These are phyloP conservation scores for Yarrowia sp. DNA, from an alignment of 805 yeast species.

Conservation along the genomic window DNA sequence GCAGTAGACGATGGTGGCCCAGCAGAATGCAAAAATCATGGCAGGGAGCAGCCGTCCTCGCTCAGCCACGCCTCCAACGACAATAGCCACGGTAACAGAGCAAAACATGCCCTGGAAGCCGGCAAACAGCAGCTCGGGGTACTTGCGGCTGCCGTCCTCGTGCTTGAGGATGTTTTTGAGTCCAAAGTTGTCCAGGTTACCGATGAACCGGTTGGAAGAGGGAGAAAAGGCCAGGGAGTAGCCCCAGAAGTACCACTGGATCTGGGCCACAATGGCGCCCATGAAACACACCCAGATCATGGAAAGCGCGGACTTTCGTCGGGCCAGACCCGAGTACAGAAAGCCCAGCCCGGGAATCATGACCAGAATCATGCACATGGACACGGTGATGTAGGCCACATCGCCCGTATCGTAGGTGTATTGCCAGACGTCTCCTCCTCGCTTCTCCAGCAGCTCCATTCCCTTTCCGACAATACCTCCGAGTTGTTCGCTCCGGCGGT, in stretches of 20 bases:
- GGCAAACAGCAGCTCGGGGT: constrained; percentile 87
- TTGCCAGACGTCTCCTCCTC: constrained; percentile 33
- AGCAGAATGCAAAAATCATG: constrained; percentile 78
- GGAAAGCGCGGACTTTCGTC: constrained; percentile 88
- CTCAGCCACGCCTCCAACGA: constrained; percentile 93
- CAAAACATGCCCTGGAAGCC: constrained; percentile 89
- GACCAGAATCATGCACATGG: constrained; percentile 67
- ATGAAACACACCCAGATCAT: constrained; percentile 81
- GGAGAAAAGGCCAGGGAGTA: constrained; percentile 85
- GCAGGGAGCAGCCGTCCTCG: constrained; percentile 89
- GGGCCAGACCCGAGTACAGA: constrained; percentile 86
- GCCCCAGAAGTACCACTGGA: constrained; percentile 99
- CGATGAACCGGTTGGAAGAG: constrained; percentile 88
- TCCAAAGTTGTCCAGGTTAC: constrained; percentile 84
- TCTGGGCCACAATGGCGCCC: constrained; percentile 73
- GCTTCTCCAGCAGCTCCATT: constrained; percentile 10
- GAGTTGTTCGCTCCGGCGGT: constrained; percentile 38
- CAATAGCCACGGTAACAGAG: constrained; percentile 88
- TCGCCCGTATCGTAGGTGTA: constrained; percentile 52
- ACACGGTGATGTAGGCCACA: constrained; percentile 50
- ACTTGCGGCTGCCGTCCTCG: constrained; percentile 53
- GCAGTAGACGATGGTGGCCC: constrained; percentile 92
- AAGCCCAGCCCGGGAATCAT: constrained; percentile 97
- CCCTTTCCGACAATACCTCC: not conserved
- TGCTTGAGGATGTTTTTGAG: constrained; percentile 70